Evolutionary conservation across 225 moss, liverwort and hornwort genomes (phyloP).

Genomic region (Lunularia cruciata): DNA sequence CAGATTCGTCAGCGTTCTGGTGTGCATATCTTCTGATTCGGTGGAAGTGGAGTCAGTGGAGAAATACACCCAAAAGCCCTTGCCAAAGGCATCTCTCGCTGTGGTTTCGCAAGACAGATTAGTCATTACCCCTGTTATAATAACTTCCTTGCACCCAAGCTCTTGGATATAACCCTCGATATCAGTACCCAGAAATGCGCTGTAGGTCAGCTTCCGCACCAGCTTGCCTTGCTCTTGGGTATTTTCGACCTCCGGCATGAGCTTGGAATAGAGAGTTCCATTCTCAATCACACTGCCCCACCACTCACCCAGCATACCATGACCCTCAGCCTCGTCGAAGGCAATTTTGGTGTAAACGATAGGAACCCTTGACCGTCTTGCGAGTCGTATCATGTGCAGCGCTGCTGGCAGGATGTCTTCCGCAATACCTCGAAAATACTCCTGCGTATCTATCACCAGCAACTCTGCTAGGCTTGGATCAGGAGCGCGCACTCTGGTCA

Average conservation of each 20-base stretch:
- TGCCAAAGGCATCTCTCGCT: conserved; percentile 53
- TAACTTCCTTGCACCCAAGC: conserved; percentile 49
- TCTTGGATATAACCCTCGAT: conserved; percentile 32
- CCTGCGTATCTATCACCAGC: conserved; percentile 63
- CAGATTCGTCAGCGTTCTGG: conserved; percentile 49
- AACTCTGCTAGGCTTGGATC: conserved; percentile 43
- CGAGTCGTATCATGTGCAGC: conserved; percentile 39
- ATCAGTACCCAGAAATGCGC: conserved; percentile 44
- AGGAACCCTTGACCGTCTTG: conserved; percentile 50
- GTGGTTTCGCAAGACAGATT: conserved; percentile 58
- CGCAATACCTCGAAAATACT: conserved; percentile 48
- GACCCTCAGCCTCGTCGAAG: conserved; percentile 45
- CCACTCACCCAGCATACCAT: conserved; percentile 60
- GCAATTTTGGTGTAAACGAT: conserved; percentile 57
- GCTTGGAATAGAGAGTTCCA: conserved; percentile 43
- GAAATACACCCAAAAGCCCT: conserved; percentile 52
- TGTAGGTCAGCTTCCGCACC: conserved; percentile 54
- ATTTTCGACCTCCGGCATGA: conserved; percentile 55
- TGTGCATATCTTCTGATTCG: conserved; percentile 40
- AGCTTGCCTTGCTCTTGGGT: conserved; percentile 38
- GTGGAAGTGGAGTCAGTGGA: conserved; percentile 54
- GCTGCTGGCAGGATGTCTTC: conserved; percentile 36
- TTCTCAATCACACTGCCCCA: conserved; percentile 49
- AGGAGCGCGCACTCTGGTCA: conserved; percentile 35
- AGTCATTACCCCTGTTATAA: conserved; percentile 52